Percentiles rank a stretch among this genome's conserved stretches.
Conservation (phyloP, 2,329 filamentous ascomycete genomes). For the Colletotrichum sp. region DNA sequence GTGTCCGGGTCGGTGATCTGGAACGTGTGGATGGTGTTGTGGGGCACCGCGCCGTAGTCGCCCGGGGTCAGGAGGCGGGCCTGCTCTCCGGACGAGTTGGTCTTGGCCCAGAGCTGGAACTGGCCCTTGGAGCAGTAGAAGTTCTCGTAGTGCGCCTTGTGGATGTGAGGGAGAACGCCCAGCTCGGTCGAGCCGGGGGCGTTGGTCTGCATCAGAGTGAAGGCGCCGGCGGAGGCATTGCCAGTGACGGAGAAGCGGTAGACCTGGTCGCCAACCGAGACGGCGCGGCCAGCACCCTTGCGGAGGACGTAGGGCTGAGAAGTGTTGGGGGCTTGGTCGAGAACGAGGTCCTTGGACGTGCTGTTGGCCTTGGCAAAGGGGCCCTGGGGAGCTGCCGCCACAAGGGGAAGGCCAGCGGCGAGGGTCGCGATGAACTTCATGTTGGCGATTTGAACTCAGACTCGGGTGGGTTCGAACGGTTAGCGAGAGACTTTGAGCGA, state of each 20-base stretch:
- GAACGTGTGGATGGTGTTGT: constrained; percentile 52
- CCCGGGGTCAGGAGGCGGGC: constrained; percentile 45
- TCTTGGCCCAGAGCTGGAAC: constrained; percentile 45
- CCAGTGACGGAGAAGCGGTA: constrained; percentile 43
- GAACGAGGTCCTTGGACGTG: not conserved
- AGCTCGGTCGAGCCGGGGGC: constrained; percentile 38
- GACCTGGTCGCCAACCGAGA: constrained; percentile 2
- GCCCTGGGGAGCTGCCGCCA: constrained; percentile 1
- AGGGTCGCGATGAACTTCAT: constrained; percentile 11
- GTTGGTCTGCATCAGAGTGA: constrained; percentile 49
- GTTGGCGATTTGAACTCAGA: not conserved
- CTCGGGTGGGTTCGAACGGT: not conserved
- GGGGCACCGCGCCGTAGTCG: constrained; percentile 50
- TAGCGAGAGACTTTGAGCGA: not conserved
- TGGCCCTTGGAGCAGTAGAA: constrained; percentile 50
- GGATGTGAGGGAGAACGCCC: constrained; percentile 48
- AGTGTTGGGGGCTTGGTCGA: not conserved
- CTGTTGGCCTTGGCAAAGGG: not conserved
- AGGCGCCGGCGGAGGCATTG: constrained; percentile 47
- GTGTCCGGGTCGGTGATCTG: constrained; percentile 52
- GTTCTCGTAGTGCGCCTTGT: constrained; percentile 49
- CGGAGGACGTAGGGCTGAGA: constrained; percentile 11
- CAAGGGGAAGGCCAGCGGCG: constrained; percentile 7
- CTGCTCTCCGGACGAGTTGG: constrained; percentile 33
- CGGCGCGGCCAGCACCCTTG: constrained; percentile 8